Evolutionary conservation across 495 filamentous ascomycete genomes (phyloP).

Genomic region (Wilcoxina mikolae): DNA sequence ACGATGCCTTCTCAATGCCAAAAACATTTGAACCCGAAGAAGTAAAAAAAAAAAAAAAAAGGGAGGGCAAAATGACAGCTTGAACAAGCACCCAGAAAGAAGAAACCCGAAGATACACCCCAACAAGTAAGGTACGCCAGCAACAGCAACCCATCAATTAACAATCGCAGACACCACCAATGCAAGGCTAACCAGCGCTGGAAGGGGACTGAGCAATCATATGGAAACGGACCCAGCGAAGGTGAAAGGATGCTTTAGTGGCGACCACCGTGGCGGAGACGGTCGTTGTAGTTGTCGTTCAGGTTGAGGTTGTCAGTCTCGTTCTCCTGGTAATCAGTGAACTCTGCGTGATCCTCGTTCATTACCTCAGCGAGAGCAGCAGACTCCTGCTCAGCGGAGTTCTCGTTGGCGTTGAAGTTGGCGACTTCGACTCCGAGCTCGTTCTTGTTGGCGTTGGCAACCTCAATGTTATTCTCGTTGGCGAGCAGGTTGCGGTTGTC

Average conservation of each 20-base stretch:
- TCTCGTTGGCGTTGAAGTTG: conserved; percentile 31
- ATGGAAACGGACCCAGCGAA: not conserved
- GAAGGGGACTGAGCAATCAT: not conserved
- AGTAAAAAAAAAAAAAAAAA: not conserved
- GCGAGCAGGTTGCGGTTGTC: conserved; percentile 28
- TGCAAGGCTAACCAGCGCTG: not conserved
- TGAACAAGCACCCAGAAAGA: too few relatives aligned
- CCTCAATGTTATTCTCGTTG: conserved; percentile 31
- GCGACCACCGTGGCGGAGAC: not conserved
- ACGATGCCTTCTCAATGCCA: not conserved
- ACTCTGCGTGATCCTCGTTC: conserved; percentile 25
- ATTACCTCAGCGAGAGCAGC: conserved; percentile 26
- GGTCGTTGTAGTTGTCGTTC: conserved; percentile 27
- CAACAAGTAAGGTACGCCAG: not conserved
- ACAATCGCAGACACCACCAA: not conserved
- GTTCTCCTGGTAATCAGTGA: conserved; percentile 26
- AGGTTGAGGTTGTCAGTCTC: conserved; percentile 25
- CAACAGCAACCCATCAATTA: not conserved
- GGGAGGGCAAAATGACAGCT: not conserved
- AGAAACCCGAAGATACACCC: too few relatives aligned
- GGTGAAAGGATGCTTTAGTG: not conserved
- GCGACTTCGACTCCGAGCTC: conserved; percentile 29
- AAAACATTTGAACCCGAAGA: not conserved
- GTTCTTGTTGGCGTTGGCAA: conserved; percentile 30
- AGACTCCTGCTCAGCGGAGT: conserved; percentile 28